Evolutionary conservation across 306 rosid species (phyloP).

Genomic region (Ammopiptanthus mongolicus): DNA sequence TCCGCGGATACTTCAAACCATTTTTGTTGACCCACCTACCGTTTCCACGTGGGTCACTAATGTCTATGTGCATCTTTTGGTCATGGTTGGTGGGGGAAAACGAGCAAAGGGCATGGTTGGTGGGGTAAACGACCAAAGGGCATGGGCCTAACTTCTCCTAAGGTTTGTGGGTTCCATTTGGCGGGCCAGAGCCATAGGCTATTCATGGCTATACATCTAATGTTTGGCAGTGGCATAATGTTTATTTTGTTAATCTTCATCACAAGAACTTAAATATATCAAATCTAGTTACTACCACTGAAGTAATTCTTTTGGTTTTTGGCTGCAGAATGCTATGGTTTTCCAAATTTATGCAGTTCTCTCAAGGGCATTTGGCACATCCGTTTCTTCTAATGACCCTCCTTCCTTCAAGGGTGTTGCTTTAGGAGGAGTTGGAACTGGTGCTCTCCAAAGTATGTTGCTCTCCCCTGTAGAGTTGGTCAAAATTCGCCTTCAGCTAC

Average conservation of each 20-base stretch:
- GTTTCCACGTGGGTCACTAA: neutral
- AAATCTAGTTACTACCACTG: neutral
- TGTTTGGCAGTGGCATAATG: neutral
- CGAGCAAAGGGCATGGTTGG: neutral
- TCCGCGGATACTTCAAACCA: neutral
- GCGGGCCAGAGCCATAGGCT: neutral
- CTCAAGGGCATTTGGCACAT: constrained; percentile 43
- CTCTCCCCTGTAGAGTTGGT: constrained; percentile 62
- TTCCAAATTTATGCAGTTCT: constrained; percentile 70
- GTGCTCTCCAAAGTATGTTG: constrained; percentile 60
- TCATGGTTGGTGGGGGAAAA: neutral
- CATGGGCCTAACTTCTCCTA: neutral
- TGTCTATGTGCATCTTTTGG: neutral
- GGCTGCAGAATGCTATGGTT: constrained; percentile 68
- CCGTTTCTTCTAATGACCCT: constrained; percentile 38
- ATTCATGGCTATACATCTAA: neutral
- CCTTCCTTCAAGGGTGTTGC: constrained; percentile 62
- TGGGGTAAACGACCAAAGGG: neutral
- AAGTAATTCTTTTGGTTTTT: neutral
- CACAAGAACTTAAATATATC: neutral
- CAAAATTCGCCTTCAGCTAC: constrained; percentile 71
- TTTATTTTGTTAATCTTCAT: neutral
- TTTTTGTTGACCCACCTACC: neutral
- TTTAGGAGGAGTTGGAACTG: constrained; percentile 63
- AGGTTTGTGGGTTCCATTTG: neutral